A percentile compares a stretch with the other conserved stretches of the same genome.
phyloP scores from a whole-genome alignment of 192 early-diverging fungal species.

The Coemansia sp. region DNA sequence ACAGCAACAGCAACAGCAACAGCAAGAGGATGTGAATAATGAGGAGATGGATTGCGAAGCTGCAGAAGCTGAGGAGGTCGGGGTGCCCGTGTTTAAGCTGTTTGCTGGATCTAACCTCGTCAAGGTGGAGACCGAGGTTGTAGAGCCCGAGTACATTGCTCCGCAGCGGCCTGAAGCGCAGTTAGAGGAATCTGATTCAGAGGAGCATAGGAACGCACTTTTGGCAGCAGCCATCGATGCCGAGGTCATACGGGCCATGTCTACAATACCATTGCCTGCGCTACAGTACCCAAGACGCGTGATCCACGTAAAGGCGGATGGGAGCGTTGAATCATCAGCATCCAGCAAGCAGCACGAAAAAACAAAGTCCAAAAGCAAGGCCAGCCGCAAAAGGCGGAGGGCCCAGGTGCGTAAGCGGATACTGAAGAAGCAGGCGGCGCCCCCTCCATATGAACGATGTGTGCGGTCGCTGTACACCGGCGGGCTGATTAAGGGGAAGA shows the following conservation, averaged over 20 bases:
- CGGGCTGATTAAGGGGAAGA: constrained; percentile 37
- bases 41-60: neutral
- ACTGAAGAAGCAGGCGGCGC: neutral
- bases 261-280: constrained; percentile 29
- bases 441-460: constrained; percentile 18
- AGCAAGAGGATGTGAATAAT: neutral
- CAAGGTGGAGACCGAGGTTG: constrained; percentile 31
- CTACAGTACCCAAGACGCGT: constrained; percentile 37
- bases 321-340: neutral
- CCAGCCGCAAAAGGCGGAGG: constrained; percentile 2
- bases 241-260: constrained; percentile 15
- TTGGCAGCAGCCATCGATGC: constrained; percentile 38
- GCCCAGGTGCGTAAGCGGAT: constrained; percentile 1
- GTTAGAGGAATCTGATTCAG: constrained; percentile 44
- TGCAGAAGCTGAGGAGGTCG: neutral
- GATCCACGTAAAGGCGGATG: constrained; percentile 24
- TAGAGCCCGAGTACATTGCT: constrained; percentile 20
- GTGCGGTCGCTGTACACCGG: constrained; percentile 40
- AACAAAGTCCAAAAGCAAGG: constrained; percentile 7
- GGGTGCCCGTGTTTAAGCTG: constrained; percentile 34
- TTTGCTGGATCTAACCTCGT: constrained; percentile 44
- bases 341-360: neutral
- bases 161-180: constrained; percentile 30
- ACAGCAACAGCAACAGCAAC: neutral
- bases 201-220: constrained; percentile 46